Percentiles rank a stretch among this genome's conserved stretches.
Evolutionary conservation across 1,284 basidiomycete genomes (phyloP).

Genomic region (Butyriboletus appendiculatus): DNA sequence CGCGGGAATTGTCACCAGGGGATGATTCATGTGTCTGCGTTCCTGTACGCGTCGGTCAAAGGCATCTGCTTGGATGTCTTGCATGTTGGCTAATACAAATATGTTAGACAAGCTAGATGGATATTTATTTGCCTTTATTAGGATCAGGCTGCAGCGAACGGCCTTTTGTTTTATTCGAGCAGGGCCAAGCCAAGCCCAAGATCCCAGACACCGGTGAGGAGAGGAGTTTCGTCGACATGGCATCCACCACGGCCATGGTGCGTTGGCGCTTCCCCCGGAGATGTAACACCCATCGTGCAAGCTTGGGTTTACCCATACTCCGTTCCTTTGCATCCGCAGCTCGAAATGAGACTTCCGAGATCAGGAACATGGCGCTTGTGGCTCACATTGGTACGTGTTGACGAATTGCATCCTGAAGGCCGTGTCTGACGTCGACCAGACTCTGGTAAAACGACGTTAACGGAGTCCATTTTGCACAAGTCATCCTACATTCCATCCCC

Average conservation of each 20-base stretch:
- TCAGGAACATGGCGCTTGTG: slow-evolving; percentile 80
- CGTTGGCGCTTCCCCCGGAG: slow-evolving; percentile 6
- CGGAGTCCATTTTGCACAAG: slow-evolving; percentile 81
- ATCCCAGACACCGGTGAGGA: too few relatives aligned
- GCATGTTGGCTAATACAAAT: slow-evolving; percentile 7
- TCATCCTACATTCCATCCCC: slow-evolving; percentile 73
- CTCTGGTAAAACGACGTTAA: slow-evolving; percentile 90
- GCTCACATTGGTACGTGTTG: slow-evolving; percentile 72
- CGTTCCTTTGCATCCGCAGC: slow-evolving; percentile 25
- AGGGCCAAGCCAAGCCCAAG: too few relatives aligned
- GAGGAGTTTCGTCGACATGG: too few relatives aligned
- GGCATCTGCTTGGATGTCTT: slow-evolving; percentile 31
- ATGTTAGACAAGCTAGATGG: too few relatives aligned
- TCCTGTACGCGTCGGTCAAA: slow-evolving; percentile 51
- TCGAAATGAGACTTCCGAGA: slow-evolving; percentile 36
- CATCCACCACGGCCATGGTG: slow-evolving; percentile 22
- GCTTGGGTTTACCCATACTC: neutral
- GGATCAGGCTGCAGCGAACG: neutral
- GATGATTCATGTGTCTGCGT: slow-evolving; percentile 39
- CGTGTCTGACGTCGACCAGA: slow-evolving; percentile 48
- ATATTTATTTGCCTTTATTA: slow-evolving; percentile 25
- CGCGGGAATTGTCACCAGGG: slow-evolving; percentile 58
- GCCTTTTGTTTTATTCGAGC: neutral
- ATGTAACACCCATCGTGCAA: slow-evolving; percentile 14
- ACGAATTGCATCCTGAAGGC: neutral